These are phyloP conservation scores for Phycomyces blakesleeanus DNA, from an alignment of 192 early-diverging fungal species.

Conservation along the genomic window DNA sequence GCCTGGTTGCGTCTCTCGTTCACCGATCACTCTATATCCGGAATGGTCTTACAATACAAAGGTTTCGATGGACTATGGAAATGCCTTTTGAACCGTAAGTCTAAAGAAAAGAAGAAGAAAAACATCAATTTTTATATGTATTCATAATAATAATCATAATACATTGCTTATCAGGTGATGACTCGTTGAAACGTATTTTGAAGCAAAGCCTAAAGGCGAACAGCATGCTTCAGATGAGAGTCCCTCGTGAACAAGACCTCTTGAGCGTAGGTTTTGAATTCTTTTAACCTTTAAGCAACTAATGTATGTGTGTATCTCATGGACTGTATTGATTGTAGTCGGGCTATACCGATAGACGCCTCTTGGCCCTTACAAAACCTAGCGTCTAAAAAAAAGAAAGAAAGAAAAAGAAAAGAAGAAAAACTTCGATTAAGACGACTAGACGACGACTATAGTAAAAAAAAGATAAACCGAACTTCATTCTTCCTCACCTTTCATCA, in stretches of 20 bases:
- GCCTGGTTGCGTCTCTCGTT: constrained; percentile 35
- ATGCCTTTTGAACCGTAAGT: constrained; percentile 39
- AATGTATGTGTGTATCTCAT: background rate
- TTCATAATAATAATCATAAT: too few relatives aligned
- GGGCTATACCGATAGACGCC: constrained; percentile 36
- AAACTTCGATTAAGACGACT: too few relatives aligned
- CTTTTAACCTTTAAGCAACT: background rate
- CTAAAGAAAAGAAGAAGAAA: background rate
- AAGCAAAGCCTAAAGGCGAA: constrained; percentile 33
- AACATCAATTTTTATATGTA: too few relatives aligned
- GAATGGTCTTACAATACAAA: constrained; percentile 41
- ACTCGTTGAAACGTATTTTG: constrained; percentile 33
- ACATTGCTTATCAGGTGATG: constrained; percentile 38
- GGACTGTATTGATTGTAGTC: constrained; percentile 13
- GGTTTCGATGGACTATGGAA: constrained; percentile 39
- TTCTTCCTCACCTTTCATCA: background rate
- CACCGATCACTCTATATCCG: constrained; percentile 31
- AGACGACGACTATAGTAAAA: too few relatives aligned
- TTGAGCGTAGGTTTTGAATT: constrained; percentile 27
- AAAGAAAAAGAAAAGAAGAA: too few relatives aligned
- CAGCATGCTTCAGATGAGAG: constrained; percentile 31
- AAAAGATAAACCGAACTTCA: background rate
- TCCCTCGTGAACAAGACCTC: constrained; percentile 35
- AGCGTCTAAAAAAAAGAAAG: background rate
- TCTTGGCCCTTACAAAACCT: constrained; percentile 31